phyloP scores from a whole-genome alignment of 805 yeast genomes.

The Candida glaebosa region DNA sequence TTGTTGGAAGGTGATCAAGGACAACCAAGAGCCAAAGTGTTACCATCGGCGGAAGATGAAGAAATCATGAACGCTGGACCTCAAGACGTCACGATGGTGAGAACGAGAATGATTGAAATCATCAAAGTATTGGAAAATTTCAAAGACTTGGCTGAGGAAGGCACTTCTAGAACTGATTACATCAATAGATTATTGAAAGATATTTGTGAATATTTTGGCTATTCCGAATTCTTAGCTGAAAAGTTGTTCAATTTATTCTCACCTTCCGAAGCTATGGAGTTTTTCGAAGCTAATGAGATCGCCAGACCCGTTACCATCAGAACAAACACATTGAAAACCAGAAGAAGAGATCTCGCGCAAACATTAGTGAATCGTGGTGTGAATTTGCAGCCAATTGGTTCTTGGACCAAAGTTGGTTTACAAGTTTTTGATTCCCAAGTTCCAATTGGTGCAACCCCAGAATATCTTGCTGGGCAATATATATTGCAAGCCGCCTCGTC shows the following conservation, averaged over 20 bases:
- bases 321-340: constrained; percentile 92
- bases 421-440: constrained; percentile 98
- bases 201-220: constrained; percentile 91
- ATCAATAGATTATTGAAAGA: constrained; percentile 74
- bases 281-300: constrained; percentile 97
- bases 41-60: constrained; percentile 66
- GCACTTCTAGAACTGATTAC: constrained; percentile 82
- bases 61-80: constrained; percentile 50
- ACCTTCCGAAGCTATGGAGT: constrained; percentile 96
- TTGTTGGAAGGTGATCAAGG: constrained; percentile 52
- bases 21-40: constrained; percentile 73
- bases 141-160: constrained; percentile 76
- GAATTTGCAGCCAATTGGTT: constrained; percentile 92
- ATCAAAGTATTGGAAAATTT: constrained; percentile 92
- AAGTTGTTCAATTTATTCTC: constrained; percentile 87
- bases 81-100: constrained; percentile 72
- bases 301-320: constrained; percentile 95
- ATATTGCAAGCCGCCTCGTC: constrained; percentile 98
- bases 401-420: constrained; percentile 97
- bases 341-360: constrained; percentile 95
- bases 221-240: constrained; percentile 87
- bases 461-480: constrained; percentile 95
- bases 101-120: constrained; percentile 94
- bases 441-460: constrained; percentile 99
- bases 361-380: constrained; percentile 94